Evolutionary conservation across 2,329 filamentous ascomycete species (phyloP).

Genomic region (Xylaria sp.): DNA sequence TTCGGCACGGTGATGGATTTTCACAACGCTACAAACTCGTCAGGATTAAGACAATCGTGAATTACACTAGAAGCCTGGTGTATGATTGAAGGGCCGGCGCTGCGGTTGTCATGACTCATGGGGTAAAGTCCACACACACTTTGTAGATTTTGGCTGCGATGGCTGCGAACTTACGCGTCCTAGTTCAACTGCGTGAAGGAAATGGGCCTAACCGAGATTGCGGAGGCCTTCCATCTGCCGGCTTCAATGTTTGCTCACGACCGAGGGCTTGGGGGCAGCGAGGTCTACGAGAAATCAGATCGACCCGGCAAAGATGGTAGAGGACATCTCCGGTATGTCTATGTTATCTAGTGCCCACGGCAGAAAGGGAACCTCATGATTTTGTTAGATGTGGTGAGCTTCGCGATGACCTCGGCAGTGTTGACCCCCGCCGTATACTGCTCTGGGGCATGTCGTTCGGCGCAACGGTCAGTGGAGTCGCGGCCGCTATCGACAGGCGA

Average conservation of each 20-base stretch:
- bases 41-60: slow-evolving; percentile 33
- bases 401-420: slow-evolving; percentile 20
- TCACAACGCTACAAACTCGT: slow-evolving; percentile 8
- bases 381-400: slow-evolving; percentile 2
- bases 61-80: slow-evolving; percentile 30
- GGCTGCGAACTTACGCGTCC: not conserved
- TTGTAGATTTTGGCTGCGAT: no score
- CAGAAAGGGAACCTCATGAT: not conserved
- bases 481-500: slow-evolving; percentile 33
- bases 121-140: slow-evolving; percentile 22
- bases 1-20: no score
- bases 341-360: not conserved
- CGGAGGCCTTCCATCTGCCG: slow-evolving; percentile 29
- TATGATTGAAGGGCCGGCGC: slow-evolving; percentile 3
- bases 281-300: slow-evolving; percentile 32
- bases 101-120: slow-evolving; percentile 35
- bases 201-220: slow-evolving; percentile 31
- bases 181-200: slow-evolving; percentile 41
- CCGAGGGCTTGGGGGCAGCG: slow-evolving; percentile 34
- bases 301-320: slow-evolving; percentile 20
- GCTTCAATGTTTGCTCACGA: slow-evolving; percentile 37
- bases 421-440: slow-evolving; percentile 18
- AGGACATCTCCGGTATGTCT: slow-evolving; percentile 2
- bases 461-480: slow-evolving; percentile 18
- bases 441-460: slow-evolving; percentile 38